phyloP scores from a whole-genome alignment of 225 moss, liverwort and hornwort species.

The Neckera pumila region DNA sequence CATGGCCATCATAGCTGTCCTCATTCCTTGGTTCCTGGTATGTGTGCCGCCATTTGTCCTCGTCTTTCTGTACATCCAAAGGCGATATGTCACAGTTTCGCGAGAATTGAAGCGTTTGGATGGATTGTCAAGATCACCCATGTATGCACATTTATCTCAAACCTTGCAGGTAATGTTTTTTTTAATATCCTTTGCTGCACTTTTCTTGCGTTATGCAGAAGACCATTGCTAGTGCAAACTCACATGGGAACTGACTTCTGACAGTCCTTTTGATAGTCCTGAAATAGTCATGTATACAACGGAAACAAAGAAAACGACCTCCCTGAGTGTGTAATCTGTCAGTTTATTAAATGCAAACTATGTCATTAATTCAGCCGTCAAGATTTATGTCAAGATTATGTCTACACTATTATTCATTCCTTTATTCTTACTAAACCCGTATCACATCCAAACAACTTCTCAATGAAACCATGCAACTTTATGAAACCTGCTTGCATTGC shows the following conservation, averaged over 20 bases:
- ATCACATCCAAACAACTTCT: background rate
- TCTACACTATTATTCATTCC: background rate
- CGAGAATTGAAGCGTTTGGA: constrained; percentile 87
- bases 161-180: constrained; percentile 47
- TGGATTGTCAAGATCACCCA: constrained; percentile 76
- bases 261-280: background rate
- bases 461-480: background rate
- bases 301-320: background rate
- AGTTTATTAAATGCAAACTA: background rate
- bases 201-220: background rate
- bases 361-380: background rate
- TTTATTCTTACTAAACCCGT: background rate
- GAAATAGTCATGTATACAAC: background rate
- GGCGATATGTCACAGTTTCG: constrained; percentile 54
- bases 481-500: background rate
- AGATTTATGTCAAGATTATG: background rate
- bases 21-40: constrained; percentile 82
- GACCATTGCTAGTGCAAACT: background rate
- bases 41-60: constrained; percentile 53
- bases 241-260: no score
- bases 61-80: constrained; percentile 46
- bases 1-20: constrained; percentile 46
- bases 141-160: constrained; percentile 85
- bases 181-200: background rate
- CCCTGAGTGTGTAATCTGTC: background rate